Conservation (phyloP, 2,329 filamentous ascomycete genomes). For the Ophiostoma sp. region DNA sequence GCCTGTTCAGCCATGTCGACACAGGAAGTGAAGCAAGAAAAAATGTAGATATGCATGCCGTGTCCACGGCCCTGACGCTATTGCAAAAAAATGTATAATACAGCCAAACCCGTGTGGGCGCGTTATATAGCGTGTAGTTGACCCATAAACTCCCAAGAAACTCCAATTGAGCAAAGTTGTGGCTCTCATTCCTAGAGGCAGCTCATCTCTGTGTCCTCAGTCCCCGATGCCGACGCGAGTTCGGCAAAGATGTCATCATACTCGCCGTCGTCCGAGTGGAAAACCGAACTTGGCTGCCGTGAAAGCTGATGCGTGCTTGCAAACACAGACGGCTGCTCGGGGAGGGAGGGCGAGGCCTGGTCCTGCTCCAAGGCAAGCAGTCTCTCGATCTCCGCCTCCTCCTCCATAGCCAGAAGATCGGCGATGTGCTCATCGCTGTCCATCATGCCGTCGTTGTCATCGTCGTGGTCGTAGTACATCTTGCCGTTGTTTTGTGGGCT, state of each 20-base stretch:
- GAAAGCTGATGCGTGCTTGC: slow-evolving; percentile 15
- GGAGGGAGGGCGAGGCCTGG: not conserved
- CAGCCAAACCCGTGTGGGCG: not conserved
- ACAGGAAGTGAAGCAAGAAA: not conserved
- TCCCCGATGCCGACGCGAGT: slow-evolving; percentile 49
- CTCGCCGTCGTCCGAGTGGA: slow-evolving; percentile 51
- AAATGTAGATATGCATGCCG: not conserved
- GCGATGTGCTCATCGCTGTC: slow-evolving; percentile 47
- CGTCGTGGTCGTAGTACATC: slow-evolving; percentile 24
- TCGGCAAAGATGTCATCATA: slow-evolving; percentile 64
- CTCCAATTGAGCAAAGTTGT: not conserved
- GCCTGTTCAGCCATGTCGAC: too few species aligned
- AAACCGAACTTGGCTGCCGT: slow-evolving; percentile 33
- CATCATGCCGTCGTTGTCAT: slow-evolving; percentile 27
- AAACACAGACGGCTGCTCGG: not conserved
- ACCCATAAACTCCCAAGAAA: not conserved
- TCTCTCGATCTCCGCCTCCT: slow-evolving; percentile 53
- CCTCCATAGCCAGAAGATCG: slow-evolving; percentile 46
- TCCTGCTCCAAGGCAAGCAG: not conserved
- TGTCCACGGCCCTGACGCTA: not conserved
- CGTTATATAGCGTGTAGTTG: not conserved
- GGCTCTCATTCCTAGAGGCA: not conserved
- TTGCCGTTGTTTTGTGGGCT: not conserved
- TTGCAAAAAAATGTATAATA: not conserved
- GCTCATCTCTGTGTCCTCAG: slow-evolving; percentile 43